These are phyloP conservation scores for Bromus sterilis DNA, from an alignment of 176 grass and related monocot genomes.

Conservation along the genomic window DNA sequence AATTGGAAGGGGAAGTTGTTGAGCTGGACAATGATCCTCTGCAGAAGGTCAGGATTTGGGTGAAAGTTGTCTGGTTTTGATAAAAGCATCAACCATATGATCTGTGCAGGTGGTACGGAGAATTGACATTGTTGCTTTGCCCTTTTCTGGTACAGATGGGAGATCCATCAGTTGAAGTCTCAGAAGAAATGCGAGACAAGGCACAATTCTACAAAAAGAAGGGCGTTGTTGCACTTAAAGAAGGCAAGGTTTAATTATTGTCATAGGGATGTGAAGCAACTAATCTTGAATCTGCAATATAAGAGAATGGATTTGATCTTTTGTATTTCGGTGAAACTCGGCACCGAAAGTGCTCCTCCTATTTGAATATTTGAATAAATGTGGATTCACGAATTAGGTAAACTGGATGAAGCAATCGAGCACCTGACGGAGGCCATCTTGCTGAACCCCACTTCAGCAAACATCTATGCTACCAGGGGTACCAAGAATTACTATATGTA, in stretches of 20 bases:
- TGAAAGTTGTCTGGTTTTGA: background rate
- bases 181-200: slow-evolving; percentile 43
- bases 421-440: slow-evolving; percentile 52
- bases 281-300: background rate
- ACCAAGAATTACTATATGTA: background rate
- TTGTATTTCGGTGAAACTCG: background rate
- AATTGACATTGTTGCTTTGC: slow-evolving; percentile 1
- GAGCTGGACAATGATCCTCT: slow-evolving; percentile 47
- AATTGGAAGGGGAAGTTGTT: slow-evolving; percentile 48
- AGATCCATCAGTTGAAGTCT: slow-evolving; percentile 46
- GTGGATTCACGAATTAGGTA: slow-evolving; percentile 37
- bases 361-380: slow-evolving; percentile 15
- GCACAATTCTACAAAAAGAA: slow-evolving; percentile 58
- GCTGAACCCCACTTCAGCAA: slow-evolving; percentile 59
- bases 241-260: slow-evolving; percentile 31
- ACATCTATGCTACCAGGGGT: slow-evolving; percentile 70
- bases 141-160: slow-evolving; percentile 39
- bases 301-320: background rate
- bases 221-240: slow-evolving; percentile 28
- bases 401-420: slow-evolving; percentile 45
- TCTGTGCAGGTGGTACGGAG: background rate
- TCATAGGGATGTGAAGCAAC: background rate
- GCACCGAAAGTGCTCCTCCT: background rate
- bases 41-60: slow-evolving; percentile 36
- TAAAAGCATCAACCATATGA: background rate